Base-by-base conservation (phyloP, 768 basidiomycete species). In the Cystobasidiopsis lactophilus region DNA sequence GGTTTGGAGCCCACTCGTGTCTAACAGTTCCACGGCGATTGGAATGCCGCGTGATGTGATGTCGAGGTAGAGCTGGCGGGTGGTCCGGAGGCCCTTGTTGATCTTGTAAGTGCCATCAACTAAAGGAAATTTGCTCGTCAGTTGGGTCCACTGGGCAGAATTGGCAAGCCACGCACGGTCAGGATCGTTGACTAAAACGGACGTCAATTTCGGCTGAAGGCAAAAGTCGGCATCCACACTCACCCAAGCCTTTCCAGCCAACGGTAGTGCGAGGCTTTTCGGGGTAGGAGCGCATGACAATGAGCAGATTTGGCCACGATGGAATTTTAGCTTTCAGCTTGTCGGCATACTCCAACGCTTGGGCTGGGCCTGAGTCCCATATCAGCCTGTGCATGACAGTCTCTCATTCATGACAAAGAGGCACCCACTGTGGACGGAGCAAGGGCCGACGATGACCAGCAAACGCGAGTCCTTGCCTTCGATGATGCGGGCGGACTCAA, bases 271-370 rank as follows among this genome's bases (percentile, higher is more conserved):
- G 52, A 3, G 63, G 63, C 60, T 85, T 66, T 63, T 89, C 85
- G 84, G 60, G 95, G 74, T 96, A 96, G 52, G 85, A 79, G 39
- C 93, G 76, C 93, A 98, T 98, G 66, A 96, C 69, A 64, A 98
- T 81, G 62, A 82, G 72, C 47, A 98, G 72, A 60, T 88, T 69
- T 1, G 67, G 66, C 61, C 82, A 50, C 19, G 71, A 67, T 18
- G 74, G 70, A 40, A 79, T 73, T 68, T 78, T 80, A 3, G 68
- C 70, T 64, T 74, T 81, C 64, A 83, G 74, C 43, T 77, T 71
- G n/a, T 69, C 69, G 13, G 83, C 84, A 62, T 86, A 86, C 59
- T 79, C 77, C 45, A 85, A 38, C 7, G 21, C 29, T 26, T 55
- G 38, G 27, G 40, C 39, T 3, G 35, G 39, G 33, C n/a, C 49